Conservation (phyloP, 345 rosid genomes). For the Dipteronia dyeriana region DNA sequence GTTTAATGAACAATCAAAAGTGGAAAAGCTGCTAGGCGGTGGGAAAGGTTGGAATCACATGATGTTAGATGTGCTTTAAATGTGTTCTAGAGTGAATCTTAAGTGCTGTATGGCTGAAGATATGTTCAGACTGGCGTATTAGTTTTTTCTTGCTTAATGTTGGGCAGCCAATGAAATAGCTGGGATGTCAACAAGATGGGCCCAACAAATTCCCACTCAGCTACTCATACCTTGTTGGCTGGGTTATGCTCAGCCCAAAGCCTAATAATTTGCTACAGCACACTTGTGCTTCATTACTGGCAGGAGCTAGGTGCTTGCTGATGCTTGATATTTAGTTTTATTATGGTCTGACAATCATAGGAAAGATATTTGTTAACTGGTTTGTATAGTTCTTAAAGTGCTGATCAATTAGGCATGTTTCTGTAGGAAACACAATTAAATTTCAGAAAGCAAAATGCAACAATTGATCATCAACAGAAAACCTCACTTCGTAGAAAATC, state of each 20-base stretch:
- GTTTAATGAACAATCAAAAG: constrained; percentile 54
- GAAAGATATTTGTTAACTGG: neutral
- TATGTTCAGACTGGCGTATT: constrained; percentile 3
- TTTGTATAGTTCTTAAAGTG: neutral
- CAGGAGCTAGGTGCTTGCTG: neutral
- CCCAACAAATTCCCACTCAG: neutral
- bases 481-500: neutral
- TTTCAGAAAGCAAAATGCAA: constrained; percentile 4
- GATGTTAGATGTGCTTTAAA: constrained; percentile 17
- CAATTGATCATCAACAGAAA: neutral
- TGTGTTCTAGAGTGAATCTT: neutral
- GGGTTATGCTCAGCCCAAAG: neutral
- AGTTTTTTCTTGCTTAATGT: neutral
- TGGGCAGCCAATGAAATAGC: neutral
- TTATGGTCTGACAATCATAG: neutral
- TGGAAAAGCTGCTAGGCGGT: constrained; percentile 72
- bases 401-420: neutral
- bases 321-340: neutral
- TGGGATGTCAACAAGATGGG: neutral
- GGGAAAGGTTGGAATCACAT: constrained; percentile 71
- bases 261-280: neutral
- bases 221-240: neutral
- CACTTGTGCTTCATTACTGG: neutral
- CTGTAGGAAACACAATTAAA: neutral
- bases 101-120: constrained; percentile 15